phyloP scores from a whole-genome alignment of 2,329 filamentous ascomycete genomes.

The Colletotrichum gloeosporioides region DNA sequence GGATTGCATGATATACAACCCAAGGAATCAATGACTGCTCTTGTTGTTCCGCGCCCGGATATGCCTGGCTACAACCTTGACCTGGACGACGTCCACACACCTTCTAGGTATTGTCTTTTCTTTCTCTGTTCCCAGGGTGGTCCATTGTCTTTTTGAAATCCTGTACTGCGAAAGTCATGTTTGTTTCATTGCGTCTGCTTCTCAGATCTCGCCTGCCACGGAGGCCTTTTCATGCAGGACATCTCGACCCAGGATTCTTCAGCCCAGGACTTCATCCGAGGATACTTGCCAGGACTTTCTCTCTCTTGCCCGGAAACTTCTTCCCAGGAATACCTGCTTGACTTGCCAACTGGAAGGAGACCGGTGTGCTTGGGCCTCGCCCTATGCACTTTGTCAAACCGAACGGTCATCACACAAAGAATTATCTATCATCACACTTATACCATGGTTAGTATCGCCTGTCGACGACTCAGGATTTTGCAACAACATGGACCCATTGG shows the following conservation, averaged over 20 bases:
- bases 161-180: conserved; percentile 35
- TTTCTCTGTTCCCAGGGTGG: conserved; percentile 49
- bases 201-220: conserved; percentile 16
- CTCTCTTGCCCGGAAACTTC: background rate
- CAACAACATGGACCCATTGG: conserved; percentile 26
- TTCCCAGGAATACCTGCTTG: background rate
- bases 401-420: conserved; percentile 35
- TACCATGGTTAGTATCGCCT: conserved; percentile 43
- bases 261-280: background rate
- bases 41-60: conserved; percentile 52
- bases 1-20: conserved; percentile 30
- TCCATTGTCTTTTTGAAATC: conserved; percentile 38
- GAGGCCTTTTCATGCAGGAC: conserved; percentile 8
- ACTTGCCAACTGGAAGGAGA: conserved; percentile 2
- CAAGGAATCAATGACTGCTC: conserved; percentile 55
- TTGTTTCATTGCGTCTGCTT: conserved; percentile 20
- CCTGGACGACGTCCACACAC: conserved; percentile 64
- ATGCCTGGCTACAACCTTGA: conserved; percentile 63
- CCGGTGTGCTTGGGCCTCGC: background rate
- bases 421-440: conserved; percentile 16
- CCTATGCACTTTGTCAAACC: conserved; percentile 31
- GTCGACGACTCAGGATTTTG: conserved; percentile 6
- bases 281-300: conserved; percentile 10
- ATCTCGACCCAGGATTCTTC: conserved; percentile 11
- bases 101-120: conserved; percentile 67